phyloP scores from a whole-genome alignment of 768 basidiomycete species.

The Mycena polygramma region DNA sequence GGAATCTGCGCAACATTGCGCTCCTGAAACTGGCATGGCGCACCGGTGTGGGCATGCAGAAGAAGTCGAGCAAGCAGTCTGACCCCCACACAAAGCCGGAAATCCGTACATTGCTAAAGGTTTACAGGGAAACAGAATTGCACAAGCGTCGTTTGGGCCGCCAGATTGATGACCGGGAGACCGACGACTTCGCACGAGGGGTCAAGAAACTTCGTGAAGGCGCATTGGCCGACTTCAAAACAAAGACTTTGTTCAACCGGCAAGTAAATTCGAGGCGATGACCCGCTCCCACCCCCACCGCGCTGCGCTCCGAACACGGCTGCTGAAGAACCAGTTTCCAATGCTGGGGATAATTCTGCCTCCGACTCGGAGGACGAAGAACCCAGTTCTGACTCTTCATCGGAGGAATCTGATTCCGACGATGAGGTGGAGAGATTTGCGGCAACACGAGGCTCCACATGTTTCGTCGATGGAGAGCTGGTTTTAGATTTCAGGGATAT shows the following conservation, averaged over 20 bases:
- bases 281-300: no score
- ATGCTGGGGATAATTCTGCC: not conserved
- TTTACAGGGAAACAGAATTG: slow-evolving; percentile 38
- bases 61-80: no score
- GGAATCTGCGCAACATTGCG: slow-evolving; percentile 48
- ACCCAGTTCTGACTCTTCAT: no score
- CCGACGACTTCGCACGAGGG: slow-evolving; percentile 37
- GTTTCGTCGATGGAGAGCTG: slow-evolving; percentile 1
- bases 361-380: not conserved
- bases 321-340: no score
- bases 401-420: not conserved
- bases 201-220: slow-evolving; percentile 33
- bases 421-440: not conserved
- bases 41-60: slow-evolving; percentile 5
- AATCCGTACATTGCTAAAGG: slow-evolving; percentile 37
- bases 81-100: slow-evolving; percentile 32
- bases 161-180: slow-evolving; percentile 20
- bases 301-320: no score
- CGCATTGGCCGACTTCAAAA: slow-evolving; percentile 26
- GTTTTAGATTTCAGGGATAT: slow-evolving; percentile 14
- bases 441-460: slow-evolving; percentile 9
- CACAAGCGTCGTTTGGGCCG: slow-evolving; percentile 40
- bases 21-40: slow-evolving; percentile 46
- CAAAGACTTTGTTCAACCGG: slow-evolving; percentile 11
- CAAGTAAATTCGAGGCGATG: no score